These are phyloP conservation scores for Paramecium pentaurelia DNA, from an alignment of 73 alveolate genomes.

Conservation along the genomic window DNA sequence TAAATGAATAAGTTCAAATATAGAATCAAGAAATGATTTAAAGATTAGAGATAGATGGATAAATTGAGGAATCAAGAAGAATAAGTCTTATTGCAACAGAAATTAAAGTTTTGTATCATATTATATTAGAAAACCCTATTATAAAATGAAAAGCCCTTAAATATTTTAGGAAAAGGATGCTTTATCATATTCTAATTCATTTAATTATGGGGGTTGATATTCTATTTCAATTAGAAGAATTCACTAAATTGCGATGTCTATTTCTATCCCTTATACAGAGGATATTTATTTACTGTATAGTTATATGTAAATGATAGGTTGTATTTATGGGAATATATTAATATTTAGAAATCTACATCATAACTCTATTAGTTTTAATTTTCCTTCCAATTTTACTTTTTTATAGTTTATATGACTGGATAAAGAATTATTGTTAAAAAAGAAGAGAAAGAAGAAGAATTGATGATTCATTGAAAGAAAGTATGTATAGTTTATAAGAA, in stretches of 20 bases:
- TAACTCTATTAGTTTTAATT: neutral
- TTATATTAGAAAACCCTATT: neutral
- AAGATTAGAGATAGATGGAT: conserved; percentile 17
- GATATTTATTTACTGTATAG: neutral
- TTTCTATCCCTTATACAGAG: neutral
- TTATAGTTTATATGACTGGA: conserved; percentile 23
- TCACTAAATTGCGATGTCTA: neutral
- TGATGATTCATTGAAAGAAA: neutral
- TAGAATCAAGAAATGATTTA: neutral
- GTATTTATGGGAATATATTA: conserved; percentile 37
- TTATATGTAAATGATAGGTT: neutral
- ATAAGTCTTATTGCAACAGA: conserved; percentile 3
- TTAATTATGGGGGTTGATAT: neutral
- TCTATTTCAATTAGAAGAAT: neutral
- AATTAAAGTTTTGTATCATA: neutral
- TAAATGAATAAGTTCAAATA: neutral
- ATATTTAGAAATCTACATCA: conserved; percentile 23
- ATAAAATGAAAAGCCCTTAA: neutral
- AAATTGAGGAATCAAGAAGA: conserved; percentile 14
- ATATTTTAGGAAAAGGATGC: conserved; percentile 7
- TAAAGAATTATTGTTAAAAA: neutral
- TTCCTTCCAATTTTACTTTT: conserved; percentile 14
- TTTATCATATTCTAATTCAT: neutral
- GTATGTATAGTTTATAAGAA: conserved; percentile 16
- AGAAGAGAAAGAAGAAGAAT: conserved; percentile 47